Evolutionary conservation across 164 flowering plant species (phyloP).

Genomic region (Aristolochia californica): DNA sequence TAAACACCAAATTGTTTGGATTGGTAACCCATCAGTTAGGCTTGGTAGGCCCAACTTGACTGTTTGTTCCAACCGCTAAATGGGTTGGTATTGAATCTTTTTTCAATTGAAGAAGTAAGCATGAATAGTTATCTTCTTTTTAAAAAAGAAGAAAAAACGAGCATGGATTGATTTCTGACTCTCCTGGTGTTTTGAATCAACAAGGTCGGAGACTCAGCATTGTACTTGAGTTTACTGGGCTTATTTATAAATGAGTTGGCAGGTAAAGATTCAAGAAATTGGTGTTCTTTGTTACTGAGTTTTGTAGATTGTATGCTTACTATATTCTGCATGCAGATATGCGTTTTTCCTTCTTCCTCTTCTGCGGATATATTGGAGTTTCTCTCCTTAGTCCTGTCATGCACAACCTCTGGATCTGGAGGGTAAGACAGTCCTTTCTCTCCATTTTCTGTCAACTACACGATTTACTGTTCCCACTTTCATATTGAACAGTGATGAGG

Average conservation of each 20-base stretch:
- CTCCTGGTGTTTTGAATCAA: conserved; percentile 5
- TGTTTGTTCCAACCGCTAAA: too few relatives aligned
- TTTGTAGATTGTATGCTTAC: not conserved
- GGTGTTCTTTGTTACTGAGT: not conserved
- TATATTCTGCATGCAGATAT: conserved; percentile 47
- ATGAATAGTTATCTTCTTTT: too few relatives aligned
- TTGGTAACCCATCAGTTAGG: too few relatives aligned
- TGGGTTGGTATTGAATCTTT: too few relatives aligned
- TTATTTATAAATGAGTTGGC: conserved; percentile 76
- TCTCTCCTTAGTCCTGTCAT: conserved; percentile 89
- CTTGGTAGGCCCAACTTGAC: too few relatives aligned
- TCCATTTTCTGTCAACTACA: not conserved
- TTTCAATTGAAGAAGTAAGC: too few relatives aligned
- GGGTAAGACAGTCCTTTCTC: conserved; percentile 35
- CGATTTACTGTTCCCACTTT: not conserved
- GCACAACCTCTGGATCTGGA: conserved; percentile 99
- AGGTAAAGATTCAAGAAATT: conserved; percentile 33
- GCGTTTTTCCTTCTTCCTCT: conserved; percentile 83
- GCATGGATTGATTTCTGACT: too few relatives aligned
- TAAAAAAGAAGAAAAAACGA: too few relatives aligned
- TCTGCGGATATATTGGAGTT: conserved; percentile 82
- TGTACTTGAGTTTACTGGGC: conserved; percentile 71
- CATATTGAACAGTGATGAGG: not conserved
- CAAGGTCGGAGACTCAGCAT: conserved; percentile 88
- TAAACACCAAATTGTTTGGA: too few relatives aligned